Conservation (phyloP, 1,284 basidiomycete genomes). For the Schizophyllum commune region DNA sequence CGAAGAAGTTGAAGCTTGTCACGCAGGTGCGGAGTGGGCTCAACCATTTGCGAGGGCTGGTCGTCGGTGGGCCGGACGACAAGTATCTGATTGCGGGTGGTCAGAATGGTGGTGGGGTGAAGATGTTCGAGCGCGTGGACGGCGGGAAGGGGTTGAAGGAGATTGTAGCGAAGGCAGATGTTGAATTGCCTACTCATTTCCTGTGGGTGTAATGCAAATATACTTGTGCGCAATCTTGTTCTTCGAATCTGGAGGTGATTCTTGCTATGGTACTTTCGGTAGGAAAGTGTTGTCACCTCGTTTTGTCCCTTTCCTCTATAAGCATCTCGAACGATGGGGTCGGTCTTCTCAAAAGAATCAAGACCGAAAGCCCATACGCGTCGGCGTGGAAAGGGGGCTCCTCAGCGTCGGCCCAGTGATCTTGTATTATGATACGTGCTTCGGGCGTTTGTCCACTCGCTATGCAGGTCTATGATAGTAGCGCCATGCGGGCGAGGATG, state of each 20-base stretch:
- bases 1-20: slow-evolving; percentile 31
- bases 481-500: too few species aligned
- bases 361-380: too few species aligned
- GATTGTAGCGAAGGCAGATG: slow-evolving; percentile 29
- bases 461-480: too few species aligned
- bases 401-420: background rate
- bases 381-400: too few species aligned
- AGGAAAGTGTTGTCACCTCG: too few species aligned
- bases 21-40: slow-evolving; percentile 43
- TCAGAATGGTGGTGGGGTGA: slow-evolving; percentile 38
- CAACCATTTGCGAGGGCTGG: slow-evolving; percentile 43
- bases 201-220: slow-evolving; percentile 29
- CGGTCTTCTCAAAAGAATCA: too few species aligned
- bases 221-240: background rate
- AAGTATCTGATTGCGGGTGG: slow-evolving; percentile 44
- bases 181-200: slow-evolving; percentile 38
- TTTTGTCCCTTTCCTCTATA: too few species aligned
- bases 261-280: too few species aligned
- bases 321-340: too few species aligned
- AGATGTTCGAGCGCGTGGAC: slow-evolving; percentile 42
- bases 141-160: slow-evolving; percentile 36
- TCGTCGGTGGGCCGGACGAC: slow-evolving; percentile 41
- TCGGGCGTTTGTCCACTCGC: background rate
- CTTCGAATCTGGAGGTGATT: background rate
- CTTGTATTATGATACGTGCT: background rate